phyloP scores from a whole-genome alignment of 1,284 basidiomycete species.

The Coniophora puteana region DNA sequence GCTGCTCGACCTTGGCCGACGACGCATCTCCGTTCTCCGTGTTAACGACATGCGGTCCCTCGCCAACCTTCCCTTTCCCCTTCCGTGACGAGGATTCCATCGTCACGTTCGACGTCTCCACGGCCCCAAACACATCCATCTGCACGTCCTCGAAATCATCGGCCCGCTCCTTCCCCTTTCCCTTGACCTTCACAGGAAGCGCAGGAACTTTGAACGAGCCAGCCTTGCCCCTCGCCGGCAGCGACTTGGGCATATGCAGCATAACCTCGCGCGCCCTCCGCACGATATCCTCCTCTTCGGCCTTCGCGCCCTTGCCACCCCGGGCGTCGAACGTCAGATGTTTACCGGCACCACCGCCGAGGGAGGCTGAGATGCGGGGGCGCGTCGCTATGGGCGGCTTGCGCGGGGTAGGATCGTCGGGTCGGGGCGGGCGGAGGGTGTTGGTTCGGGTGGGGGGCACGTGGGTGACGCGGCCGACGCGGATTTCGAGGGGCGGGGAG shows the following conservation, averaged over 20 bases:
- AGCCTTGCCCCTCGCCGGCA: slow-evolving; percentile 9
- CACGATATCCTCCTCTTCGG: slow-evolving; percentile 23
- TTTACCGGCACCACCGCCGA: slow-evolving; percentile 18
- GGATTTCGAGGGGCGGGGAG: slow-evolving; percentile 37
- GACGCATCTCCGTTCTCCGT: slow-evolving; percentile 6
- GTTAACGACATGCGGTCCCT: slow-evolving; percentile 15
- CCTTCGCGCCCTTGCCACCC: slow-evolving; percentile 10
- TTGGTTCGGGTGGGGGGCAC: no score
- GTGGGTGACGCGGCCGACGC: slow-evolving; percentile 55
- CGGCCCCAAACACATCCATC: slow-evolving; percentile 49
- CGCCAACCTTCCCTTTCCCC: slow-evolving; percentile 23
- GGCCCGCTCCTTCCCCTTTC: slow-evolving; percentile 29
- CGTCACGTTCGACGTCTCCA: slow-evolving; percentile 22
- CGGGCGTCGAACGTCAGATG: slow-evolving; percentile 10
- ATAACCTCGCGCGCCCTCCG: slow-evolving; percentile 32
- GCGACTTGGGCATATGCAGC: slow-evolving; percentile 29
- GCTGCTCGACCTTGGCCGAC: slow-evolving; percentile 31
- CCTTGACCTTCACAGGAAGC: slow-evolving; percentile 30
- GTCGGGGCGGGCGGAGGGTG: slow-evolving; percentile 48
- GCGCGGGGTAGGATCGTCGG: slow-evolving; percentile 75
- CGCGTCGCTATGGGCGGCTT: no score
- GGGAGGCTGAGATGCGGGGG: no score
- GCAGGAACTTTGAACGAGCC: slow-evolving; percentile 47
- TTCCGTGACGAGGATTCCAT: slow-evolving; percentile 15
- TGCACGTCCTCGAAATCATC: slow-evolving; percentile 29